Conservation (phyloP, 2,329 filamentous ascomycete genomes). For the Hymenoscyphus repandus region DNA sequence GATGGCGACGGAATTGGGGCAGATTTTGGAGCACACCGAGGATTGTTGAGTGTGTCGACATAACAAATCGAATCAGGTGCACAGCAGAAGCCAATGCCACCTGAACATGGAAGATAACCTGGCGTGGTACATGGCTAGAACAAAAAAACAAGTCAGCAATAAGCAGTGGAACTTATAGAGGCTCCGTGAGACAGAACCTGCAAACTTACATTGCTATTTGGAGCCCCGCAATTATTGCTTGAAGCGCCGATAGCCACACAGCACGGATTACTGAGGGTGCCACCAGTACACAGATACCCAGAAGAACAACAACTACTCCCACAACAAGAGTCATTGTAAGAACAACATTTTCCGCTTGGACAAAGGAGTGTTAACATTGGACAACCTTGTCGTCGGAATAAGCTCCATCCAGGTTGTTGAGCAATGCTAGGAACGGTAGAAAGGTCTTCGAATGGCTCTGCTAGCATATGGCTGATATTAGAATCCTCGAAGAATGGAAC, state of each 20-base stretch:
- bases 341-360: neutral
- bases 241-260: slow-evolving; percentile 1
- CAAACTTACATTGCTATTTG: neutral
- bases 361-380: slow-evolving; percentile 4
- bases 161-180: neutral
- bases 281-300: slow-evolving; percentile 5
- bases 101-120: neutral
- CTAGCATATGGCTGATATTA: neutral
- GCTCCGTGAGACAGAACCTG: neutral
- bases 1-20: neutral
- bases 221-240: neutral
- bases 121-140: slow-evolving; percentile 4
- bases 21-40: neutral
- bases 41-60: neutral
- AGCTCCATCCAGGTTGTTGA: neutral
- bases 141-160: neutral
- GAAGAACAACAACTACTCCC: slow-evolving; percentile 2
- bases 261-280: slow-evolving; percentile 1
- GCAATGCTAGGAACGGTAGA: neutral
- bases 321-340: neutral
- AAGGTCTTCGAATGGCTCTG: neutral
- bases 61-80: neutral
- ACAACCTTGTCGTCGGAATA: slow-evolving; percentile 2
- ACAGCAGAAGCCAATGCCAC: slow-evolving; percentile 1
- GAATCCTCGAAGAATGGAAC: no score